phyloP scores from a whole-genome alignment of 83 land plant genomes.

The Picea engelmannii region DNA sequence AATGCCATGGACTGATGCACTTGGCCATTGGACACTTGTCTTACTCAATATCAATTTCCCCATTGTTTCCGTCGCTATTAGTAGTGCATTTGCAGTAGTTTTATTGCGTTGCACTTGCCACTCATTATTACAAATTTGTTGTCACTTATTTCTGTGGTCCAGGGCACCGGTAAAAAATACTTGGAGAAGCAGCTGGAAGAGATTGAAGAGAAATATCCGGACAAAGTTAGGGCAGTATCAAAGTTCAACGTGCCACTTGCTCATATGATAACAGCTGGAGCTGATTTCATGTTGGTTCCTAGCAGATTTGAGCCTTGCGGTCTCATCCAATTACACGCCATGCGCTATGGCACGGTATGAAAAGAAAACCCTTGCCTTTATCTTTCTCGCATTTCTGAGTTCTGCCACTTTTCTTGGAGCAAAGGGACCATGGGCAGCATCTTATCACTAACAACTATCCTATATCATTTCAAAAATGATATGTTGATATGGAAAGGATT shows the following conservation, averaged over 20 bases:
- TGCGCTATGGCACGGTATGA: conserved; percentile 90
- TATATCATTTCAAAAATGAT: too few species aligned
- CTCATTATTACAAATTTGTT: not conserved
- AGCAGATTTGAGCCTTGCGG: conserved; percentile 98
- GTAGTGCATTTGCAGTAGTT: not conserved
- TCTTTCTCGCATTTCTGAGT: not conserved
- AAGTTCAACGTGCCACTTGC: conserved; percentile 87
- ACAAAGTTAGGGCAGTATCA: conserved; percentile 72
- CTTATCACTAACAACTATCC: not conserved
- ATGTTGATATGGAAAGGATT: too few species aligned
- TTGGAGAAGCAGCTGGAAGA: conserved; percentile 78
- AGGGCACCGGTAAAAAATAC: conserved; percentile 97
- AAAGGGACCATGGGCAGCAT: not conserved
- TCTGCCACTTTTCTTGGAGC: not conserved
- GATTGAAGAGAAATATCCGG: conserved; percentile 67
- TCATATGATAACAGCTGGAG: conserved; percentile 83
- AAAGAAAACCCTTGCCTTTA: not conserved
- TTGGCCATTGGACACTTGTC: not conserved
- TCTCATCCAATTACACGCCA: conserved; percentile 91
- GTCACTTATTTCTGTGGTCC: conserved; percentile 1
- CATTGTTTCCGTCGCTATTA: too few species aligned
- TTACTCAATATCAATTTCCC: too few species aligned
- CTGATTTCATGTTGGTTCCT: conserved; percentile 75
- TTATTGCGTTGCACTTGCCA: not conserved
- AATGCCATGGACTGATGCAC: not conserved